These are phyloP conservation scores for Jacaranda copaia DNA, from an alignment of 257 asterid genomes.

Conservation along the genomic window DNA sequence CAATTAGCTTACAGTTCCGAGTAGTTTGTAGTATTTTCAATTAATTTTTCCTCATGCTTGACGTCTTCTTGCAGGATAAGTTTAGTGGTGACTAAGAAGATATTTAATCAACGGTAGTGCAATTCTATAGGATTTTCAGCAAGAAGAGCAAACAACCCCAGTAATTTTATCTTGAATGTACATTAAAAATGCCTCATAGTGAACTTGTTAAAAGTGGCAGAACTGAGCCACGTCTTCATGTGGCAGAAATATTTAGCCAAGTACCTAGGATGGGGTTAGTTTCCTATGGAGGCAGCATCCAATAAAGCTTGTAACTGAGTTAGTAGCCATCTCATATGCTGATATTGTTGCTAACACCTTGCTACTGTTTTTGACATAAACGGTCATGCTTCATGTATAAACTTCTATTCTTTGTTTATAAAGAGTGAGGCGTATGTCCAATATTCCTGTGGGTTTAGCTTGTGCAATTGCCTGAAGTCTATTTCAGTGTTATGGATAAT, in stretches of 20 bases:
- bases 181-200: constrained; percentile 13
- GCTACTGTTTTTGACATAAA: background rate
- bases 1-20: background rate
- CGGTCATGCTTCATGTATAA: background rate
- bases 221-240: background rate
- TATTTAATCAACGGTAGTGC: background rate
- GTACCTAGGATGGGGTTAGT: constrained; percentile 11
- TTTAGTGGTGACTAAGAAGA: background rate
- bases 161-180: background rate
- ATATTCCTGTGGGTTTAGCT: constrained; percentile 3
- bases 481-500: background rate
- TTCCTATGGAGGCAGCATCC: background rate
- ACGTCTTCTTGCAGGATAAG: background rate
- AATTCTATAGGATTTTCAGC: background rate
- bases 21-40: background rate
- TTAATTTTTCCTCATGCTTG: constrained; percentile 5
- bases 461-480: background rate
- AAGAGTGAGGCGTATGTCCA: constrained; percentile 1
- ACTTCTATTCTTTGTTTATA: constrained; percentile 6
- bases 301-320: background rate
- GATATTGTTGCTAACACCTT: background rate
- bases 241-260: background rate
- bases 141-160: background rate
- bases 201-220: background rate
- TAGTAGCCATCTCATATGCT: no score